Evolutionary conservation across 2,329 filamentous ascomycete genomes (phyloP).

Genomic region (Ascochyta fabae): DNA sequence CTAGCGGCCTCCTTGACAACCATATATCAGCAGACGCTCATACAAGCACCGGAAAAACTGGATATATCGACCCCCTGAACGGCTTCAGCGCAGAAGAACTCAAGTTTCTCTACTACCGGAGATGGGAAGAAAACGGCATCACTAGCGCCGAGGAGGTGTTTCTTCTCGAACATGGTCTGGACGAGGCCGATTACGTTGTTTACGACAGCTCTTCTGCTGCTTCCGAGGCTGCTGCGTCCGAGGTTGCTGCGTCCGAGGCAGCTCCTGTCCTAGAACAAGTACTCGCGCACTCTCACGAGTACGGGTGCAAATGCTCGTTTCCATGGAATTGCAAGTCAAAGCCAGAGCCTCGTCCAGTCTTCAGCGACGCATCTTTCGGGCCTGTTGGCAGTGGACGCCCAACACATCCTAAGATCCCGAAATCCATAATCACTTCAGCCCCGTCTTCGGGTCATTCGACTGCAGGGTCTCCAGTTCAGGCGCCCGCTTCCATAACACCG

Average conservation of each 20-base stretch:
- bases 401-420: background rate
- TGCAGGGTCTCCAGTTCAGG: no score
- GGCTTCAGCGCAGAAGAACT: background rate
- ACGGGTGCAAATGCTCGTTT: background rate
- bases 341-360: background rate
- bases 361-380: background rate
- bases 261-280: background rate
- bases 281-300: background rate
- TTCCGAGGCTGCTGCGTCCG: no score
- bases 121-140: background rate
- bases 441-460: no score
- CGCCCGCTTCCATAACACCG: no score
- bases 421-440: background rate
- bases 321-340: background rate
- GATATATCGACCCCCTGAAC: background rate
- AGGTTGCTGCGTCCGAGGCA: background rate
- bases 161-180: background rate
- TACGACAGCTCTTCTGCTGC: background rate
- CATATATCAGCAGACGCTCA: no score
- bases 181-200: background rate
- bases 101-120: background rate
- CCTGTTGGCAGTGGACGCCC: background rate
- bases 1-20: no score
- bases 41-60: background rate
- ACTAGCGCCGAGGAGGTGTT: background rate